Base-by-base conservation (phyloP, 2,329 filamentous ascomycete genomes). In the Arthrobotrys entomopaga region DNA sequence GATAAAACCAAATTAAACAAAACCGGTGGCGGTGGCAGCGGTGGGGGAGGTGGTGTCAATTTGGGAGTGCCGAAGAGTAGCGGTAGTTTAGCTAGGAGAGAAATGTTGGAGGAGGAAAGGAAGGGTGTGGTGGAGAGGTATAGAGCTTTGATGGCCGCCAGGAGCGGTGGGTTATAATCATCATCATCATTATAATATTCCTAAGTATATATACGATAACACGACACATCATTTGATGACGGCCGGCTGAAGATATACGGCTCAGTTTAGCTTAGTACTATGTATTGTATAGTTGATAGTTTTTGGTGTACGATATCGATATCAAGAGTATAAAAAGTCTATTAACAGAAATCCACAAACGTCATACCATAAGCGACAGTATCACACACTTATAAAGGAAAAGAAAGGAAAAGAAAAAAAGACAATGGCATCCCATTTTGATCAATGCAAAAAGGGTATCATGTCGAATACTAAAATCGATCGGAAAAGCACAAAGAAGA, bases 51-150 rank as follows among this genome's bases (percentile, higher is more conserved):
- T 0, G 85, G 84, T 77, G 85, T 90, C 72, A 88, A 91, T 22
- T 87, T 84, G 1, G 87, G 90, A 80, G 86, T 93, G 49, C 91
- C 91, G 7, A 88, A 87, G 78, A 83, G 85, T 2, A 88, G 87
- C 42, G 91, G 90, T 13, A 91, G 89, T 83, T 82, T 93, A 82
- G 86, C 89, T 79, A 85, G 87, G 80, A 85, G 90, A 81, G 90
- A 92, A 79, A 90, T 92, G 82, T 80, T 94, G 69, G 88, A 89
- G n/a, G 86, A 83, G 57, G 87, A 90, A 77, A 85, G 91, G 76
- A 85, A 85, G 80, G 87, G 86, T 64, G 88, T 93, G n/a, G 88
- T 94, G 66, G 89, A 91, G 77, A 85, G 87, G 49, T 94, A 94
- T 80, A 84, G 91, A 74, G 86, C 86, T 77, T 83, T 91, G 83